A percentile compares a stretch with the other conserved stretches of the same genome.
Evolutionary conservation across 108 stramenopile species (phyloP).

Genomic region (Fistulifera pelliculosa): DNA sequence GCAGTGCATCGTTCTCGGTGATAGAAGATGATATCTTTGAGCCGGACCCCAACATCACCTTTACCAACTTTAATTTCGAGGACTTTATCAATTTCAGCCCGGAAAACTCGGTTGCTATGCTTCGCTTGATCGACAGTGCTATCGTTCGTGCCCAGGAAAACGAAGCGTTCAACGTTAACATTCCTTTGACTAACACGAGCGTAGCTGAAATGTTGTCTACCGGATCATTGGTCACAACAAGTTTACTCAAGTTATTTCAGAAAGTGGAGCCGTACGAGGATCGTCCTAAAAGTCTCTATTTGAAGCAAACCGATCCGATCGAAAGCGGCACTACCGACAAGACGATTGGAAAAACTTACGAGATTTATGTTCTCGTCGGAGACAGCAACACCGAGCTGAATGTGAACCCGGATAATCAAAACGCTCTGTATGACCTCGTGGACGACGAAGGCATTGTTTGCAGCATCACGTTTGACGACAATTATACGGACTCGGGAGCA

Average conservation of each 20-base stretch:
- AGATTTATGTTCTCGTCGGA: neutral
- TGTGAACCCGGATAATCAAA: neutral
- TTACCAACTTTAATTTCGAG: neutral
- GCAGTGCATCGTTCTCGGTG: neutral
- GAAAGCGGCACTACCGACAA: neutral
- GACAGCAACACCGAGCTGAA: neutral
- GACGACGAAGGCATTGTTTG: neutral
- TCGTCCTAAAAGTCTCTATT: neutral
- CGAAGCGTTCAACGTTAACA: neutral
- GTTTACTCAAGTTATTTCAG: neutral
- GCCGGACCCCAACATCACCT: neutral
- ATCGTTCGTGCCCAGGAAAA: conserved; percentile 1
- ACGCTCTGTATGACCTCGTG: neutral
- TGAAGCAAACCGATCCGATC: neutral
- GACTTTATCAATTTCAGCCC: conserved; percentile 1
- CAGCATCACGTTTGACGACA: neutral
- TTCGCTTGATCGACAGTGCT: neutral
- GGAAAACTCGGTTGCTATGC: neutral
- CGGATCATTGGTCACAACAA: neutral
- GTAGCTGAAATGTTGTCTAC: neutral
- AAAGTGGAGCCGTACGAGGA: neutral
- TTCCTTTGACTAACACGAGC: conserved; percentile 1
- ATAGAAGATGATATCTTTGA: neutral
- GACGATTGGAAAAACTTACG: neutral
- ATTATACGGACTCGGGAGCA: neutral